Conservation (phyloP, 1,284 basidiomycete species). For the Ceratorhiza oryzae-sativae region DNA sequence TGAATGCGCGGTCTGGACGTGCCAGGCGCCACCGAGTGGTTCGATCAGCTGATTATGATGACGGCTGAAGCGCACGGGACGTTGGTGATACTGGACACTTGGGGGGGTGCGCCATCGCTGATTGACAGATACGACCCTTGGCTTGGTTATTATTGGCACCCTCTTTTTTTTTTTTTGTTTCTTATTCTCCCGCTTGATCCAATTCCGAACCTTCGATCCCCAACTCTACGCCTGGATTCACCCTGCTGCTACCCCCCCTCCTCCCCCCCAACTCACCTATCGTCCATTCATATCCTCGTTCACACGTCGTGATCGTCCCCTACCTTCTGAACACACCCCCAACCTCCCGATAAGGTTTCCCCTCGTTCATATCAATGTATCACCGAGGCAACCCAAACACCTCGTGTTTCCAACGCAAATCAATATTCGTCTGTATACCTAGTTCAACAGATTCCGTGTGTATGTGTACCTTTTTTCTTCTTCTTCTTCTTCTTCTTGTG, state of each 20-base stretch:
- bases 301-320: not conserved
- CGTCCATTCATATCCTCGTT: not conserved
- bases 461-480: too few species aligned
- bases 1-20: not conserved
- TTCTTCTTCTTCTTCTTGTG: too few species aligned
- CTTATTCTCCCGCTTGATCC: too few species aligned
- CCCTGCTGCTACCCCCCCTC: not conserved
- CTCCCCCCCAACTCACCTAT: not conserved
- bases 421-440: not conserved
- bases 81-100: too few species aligned
- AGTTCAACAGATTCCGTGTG: not conserved
- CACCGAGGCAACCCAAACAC: not conserved
- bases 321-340: not conserved
- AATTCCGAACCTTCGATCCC: too few species aligned
- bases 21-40: not conserved
- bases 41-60: not conserved
- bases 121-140: too few species aligned
- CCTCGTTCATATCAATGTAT: not conserved
- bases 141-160: too few species aligned
- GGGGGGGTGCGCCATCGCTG: too few species aligned
- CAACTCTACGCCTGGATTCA: too few species aligned
- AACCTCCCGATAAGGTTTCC: not conserved
- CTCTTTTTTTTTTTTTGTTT: too few species aligned
- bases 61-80: conserved; percentile 2
- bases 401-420: conserved; percentile 7